phyloP scores from a whole-genome alignment of 768 basidiomycete genomes.

The Mycena galopus region DNA sequence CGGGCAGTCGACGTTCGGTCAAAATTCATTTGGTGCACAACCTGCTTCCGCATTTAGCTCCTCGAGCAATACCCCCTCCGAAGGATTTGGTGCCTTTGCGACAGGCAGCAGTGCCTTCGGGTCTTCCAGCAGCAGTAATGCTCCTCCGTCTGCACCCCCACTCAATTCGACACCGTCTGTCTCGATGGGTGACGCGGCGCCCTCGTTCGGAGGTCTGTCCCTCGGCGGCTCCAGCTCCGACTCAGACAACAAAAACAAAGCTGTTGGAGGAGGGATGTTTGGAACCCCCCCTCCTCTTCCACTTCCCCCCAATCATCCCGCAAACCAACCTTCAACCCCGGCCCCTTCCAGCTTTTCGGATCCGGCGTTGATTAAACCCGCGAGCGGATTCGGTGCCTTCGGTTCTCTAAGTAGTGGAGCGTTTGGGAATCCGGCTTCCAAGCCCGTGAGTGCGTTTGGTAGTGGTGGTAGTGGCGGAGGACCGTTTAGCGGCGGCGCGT shows the following conservation, averaged over 20 bases:
- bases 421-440: slow-evolving; percentile 50
- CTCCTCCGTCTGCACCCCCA: slow-evolving; percentile 34
- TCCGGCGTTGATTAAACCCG: slow-evolving; percentile 35
- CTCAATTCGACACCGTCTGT: slow-evolving; percentile 32
- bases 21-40: slow-evolving; percentile 47
- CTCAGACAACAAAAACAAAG: slow-evolving; percentile 35
- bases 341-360: slow-evolving; percentile 29
- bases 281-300: slow-evolving; percentile 43
- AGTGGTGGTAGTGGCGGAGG: slow-evolving; percentile 58
- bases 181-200: slow-evolving; percentile 49
- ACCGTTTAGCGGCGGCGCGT: slow-evolving; percentile 6
- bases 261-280: slow-evolving; percentile 46
- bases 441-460: slow-evolving; percentile 44
- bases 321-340: slow-evolving; percentile 33
- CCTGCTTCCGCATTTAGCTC: slow-evolving; percentile 50
- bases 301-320: slow-evolving; percentile 40
- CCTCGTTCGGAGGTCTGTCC: slow-evolving; percentile 47
- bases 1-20: slow-evolving; percentile 51
- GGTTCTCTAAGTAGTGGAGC: slow-evolving; percentile 39
- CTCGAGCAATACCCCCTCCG: slow-evolving; percentile 40
- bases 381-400: slow-evolving; percentile 41
- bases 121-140: slow-evolving; percentile 27
- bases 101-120: slow-evolving; percentile 42
- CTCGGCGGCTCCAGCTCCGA: slow-evolving; percentile 43
- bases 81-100: slow-evolving; percentile 46